Base-by-base conservation (phyloP, 495 filamentous ascomycete genomes). In the Penicillium roqueforti region DNA sequence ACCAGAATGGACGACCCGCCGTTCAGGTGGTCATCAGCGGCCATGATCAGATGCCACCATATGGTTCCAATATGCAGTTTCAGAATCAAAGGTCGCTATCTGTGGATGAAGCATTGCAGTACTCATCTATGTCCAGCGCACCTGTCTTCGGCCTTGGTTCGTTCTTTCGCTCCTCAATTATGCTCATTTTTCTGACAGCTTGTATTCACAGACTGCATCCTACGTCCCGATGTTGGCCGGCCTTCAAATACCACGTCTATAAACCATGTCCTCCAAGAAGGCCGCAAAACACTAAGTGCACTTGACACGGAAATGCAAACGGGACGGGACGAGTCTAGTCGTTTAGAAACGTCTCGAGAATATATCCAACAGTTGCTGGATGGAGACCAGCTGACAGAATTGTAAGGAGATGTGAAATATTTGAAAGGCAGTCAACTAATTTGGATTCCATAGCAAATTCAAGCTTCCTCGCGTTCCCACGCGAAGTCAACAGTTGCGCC, bases 111-210 rank as follows among this genome's bases (percentile, higher is more conserved):
- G 92, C 92, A 9, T 75, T 99, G 39, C 89, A 90, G 32, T 96
- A 87, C 70, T 92, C 95, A 14, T 92, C 93, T 3, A 86, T 97
- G 68, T 90, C 88, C 20, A 95, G 90, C 20, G 83, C 96, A 50
- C 81, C 92, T 46, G 86, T 95, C 4, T 95, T 97, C 71, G 84
- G 85, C 55, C 77, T 92, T 55, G 86, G 93, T 95, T 75, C 52
- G 62, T 61, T 26, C 31, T 38, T 31, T 51, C 20, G 14, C 14
- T 39, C 22, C 36, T 19, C 45, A 38, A 37, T 13, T 19, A 4
- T 32, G 18, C n/a, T 58, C 55, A 45, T 47, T 60, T 64, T 49
- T 69, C 43, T 38, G 55, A 43, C 36, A 14, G 18, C 13, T 29
- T 57, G 57, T 28, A 63, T 18, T 5, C 14, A 18, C 22, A 78